Conservation (phyloP, 2,329 filamentous ascomycete species). For the Geosmithia morbida region DNA sequence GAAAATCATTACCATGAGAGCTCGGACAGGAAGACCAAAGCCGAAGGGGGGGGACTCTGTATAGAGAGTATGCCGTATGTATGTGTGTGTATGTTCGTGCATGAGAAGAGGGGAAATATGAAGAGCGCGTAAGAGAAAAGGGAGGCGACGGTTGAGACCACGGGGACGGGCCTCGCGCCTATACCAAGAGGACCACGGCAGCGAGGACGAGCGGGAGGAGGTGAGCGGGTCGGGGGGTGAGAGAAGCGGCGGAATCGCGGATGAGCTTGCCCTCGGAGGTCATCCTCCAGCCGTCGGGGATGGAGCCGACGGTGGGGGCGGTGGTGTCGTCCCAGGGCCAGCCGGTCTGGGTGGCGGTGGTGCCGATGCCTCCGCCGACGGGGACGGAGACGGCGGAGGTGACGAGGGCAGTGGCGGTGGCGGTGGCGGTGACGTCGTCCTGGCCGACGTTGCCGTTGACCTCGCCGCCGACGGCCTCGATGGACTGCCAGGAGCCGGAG, state of each 20-base stretch:
- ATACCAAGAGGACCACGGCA: not conserved
- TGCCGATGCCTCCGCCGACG: constrained; percentile 44
- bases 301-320: constrained; percentile 35
- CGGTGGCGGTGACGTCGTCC: constrained; percentile 40
- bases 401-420: constrained; percentile 48
- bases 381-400: constrained; percentile 52
- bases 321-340: constrained; percentile 54
- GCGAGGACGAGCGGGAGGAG: not conserved
- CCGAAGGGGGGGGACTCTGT: too few relatives aligned
- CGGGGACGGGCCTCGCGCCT: too few relatives aligned
- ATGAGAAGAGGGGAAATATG: too few relatives aligned
- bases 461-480: constrained; percentile 62
- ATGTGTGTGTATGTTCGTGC: too few relatives aligned
- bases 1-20: too few relatives aligned
- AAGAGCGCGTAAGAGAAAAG: too few relatives aligned
- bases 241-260: constrained; percentile 22
- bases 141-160: too few relatives aligned
- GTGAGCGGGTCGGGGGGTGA: not conserved
- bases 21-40: too few relatives aligned
- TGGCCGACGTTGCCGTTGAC: constrained; percentile 61
- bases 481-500: constrained; percentile 68
- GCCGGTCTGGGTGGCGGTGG: constrained; percentile 40
- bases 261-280: constrained; percentile 66
- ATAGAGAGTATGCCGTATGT: too few relatives aligned
- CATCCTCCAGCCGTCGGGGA: constrained; percentile 73